These are phyloP conservation scores for Yarrowia sp. DNA, from an alignment of 805 yeast species.

Conservation along the genomic window DNA sequence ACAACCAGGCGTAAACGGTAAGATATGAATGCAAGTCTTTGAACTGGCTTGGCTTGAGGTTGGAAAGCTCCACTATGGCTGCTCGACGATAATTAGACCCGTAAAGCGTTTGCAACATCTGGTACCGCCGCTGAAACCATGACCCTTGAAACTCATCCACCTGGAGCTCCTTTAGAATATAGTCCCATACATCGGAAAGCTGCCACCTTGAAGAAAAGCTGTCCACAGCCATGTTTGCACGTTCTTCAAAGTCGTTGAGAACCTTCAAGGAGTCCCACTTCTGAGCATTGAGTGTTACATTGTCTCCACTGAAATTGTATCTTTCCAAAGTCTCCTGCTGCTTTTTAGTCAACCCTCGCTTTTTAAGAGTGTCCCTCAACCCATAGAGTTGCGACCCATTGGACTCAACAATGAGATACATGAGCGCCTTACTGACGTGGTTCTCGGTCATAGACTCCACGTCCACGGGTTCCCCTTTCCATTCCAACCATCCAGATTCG, in stretches of 20 bases:
- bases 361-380: neutral
- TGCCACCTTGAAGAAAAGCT: neutral
- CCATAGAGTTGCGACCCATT: neutral
- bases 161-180: neutral
- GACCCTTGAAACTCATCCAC: neutral
- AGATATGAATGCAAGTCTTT: neutral
- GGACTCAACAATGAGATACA: neutral
- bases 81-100: neutral
- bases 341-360: neutral
- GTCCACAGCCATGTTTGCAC: neutral
- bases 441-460: neutral
- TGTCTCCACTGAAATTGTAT: neutral
- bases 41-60: neutral
- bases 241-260: neutral
- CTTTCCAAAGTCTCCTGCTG: neutral
- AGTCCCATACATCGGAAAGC: neutral
- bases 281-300: neutral
- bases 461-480: neutral
- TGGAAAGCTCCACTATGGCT: neutral
- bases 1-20: neutral
- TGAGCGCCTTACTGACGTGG: neutral
- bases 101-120: neutral
- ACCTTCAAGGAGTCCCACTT: neutral
- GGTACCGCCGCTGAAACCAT: neutral
- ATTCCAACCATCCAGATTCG: neutral